phyloP scores from a whole-genome alignment of 805 yeast species.

The Candida railenensis region DNA sequence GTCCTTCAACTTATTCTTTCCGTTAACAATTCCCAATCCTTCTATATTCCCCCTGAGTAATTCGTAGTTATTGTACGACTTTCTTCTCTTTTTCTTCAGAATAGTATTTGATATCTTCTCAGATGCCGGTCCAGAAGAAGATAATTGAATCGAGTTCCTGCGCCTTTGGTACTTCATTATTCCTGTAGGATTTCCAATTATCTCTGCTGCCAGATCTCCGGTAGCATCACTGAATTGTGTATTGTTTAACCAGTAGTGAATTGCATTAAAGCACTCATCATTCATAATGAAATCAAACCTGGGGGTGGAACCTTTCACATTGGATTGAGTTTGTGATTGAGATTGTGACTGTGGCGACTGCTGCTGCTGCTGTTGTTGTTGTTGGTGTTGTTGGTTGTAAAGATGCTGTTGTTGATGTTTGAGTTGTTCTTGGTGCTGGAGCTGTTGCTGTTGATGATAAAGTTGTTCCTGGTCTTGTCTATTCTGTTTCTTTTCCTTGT shows the following conservation, averaged over 20 bases:
- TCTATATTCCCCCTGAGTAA: not conserved
- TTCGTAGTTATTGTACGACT: conserved; percentile 12
- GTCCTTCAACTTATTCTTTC: not conserved
- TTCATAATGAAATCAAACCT: conserved; percentile 30
- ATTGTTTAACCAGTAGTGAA: conserved; percentile 32
- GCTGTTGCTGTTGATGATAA: not conserved
- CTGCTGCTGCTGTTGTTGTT: not conserved
- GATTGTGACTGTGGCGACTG: not conserved
- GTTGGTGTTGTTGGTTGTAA: not conserved
- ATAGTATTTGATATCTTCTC: not conserved
- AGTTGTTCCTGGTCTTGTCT: not conserved
- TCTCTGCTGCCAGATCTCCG: conserved; percentile 15
- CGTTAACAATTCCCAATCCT: not conserved
- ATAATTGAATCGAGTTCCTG: conserved; percentile 21
- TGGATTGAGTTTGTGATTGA: not conserved
- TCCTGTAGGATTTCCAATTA: conserved; percentile 29
- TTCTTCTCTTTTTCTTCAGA: conserved; percentile 19
- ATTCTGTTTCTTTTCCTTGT: no score
- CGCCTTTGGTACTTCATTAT: conserved; percentile 21
- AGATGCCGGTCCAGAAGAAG: not conserved
- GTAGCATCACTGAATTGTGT: conserved; percentile 7
- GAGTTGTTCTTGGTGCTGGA: not conserved
- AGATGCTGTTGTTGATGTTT: not conserved
- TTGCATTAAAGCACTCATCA: conserved; percentile 41
- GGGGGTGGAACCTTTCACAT: conserved; percentile 5